Conservation (phyloP, 2,329 filamentous ascomycete species). For the Colletotrichum tanaceti region DNA sequence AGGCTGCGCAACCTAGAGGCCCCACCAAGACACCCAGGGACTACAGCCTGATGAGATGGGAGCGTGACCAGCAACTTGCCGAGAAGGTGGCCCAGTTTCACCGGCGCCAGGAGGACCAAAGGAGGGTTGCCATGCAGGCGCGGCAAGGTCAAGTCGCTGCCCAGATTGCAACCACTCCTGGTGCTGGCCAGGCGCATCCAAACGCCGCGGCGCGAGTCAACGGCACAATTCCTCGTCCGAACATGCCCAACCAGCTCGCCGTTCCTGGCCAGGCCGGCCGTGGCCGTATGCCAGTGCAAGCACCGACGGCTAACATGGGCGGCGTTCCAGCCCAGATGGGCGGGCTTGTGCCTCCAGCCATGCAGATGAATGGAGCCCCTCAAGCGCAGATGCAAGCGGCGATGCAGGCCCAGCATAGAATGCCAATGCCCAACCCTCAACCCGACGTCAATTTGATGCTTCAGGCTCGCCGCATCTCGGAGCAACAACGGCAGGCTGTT, state of each 20-base stretch:
- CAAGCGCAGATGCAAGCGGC: constrained; percentile 76
- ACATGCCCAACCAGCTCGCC: constrained; percentile 58
- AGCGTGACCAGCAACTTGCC: constrained; percentile 78
- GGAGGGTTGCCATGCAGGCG: constrained; percentile 61
- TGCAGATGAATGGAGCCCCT: constrained; percentile 73
- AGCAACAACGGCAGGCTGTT: constrained; percentile 68
- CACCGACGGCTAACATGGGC: constrained; percentile 63
- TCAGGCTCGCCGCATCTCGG: constrained; percentile 74
- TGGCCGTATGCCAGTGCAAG: constrained; percentile 66
- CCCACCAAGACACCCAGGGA: constrained; percentile 84
- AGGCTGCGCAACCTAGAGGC: constrained; percentile 62
- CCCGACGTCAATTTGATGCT: constrained; percentile 68
- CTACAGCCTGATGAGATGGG: constrained; percentile 89
- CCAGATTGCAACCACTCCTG: constrained; percentile 58
- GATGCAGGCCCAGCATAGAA: constrained; percentile 67
- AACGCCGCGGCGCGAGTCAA: constrained; percentile 43
- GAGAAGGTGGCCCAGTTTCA: constrained; percentile 68
- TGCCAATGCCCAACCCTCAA: constrained; percentile 63
- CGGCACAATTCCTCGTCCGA: constrained; percentile 53
- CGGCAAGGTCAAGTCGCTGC: constrained; percentile 55
- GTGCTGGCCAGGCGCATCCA: constrained; percentile 44
- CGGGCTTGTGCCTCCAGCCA: constrained; percentile 61
- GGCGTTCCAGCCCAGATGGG: constrained; percentile 62
- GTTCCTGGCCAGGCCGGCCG: constrained; percentile 59
- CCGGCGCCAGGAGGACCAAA: constrained; percentile 69